Conservation (phyloP, 768 basidiomycete genomes). For the Tylopilus cervinicoccineus region DNA sequence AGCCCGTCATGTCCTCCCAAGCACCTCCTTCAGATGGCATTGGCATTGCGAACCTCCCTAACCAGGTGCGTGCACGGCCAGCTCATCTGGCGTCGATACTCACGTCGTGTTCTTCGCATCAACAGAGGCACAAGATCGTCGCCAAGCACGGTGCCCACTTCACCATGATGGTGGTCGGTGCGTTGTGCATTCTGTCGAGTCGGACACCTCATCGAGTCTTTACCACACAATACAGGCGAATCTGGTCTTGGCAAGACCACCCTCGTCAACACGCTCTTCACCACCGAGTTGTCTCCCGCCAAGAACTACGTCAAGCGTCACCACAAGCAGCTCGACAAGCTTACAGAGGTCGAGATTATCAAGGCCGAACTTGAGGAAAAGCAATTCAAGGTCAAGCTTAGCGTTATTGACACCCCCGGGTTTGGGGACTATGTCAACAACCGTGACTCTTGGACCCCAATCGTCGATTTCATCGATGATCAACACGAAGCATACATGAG, state of each 20-base stretch:
- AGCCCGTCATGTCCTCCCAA: slow-evolving; percentile 28
- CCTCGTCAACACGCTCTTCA: slow-evolving; percentile 98
- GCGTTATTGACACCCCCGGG: slow-evolving; percentile 97
- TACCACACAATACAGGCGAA: slow-evolving; percentile 57
- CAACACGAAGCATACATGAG: slow-evolving; percentile 95
- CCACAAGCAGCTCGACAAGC: slow-evolving; percentile 96
- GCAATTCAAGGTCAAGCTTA: slow-evolving; percentile 98
- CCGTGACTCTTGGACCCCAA: slow-evolving; percentile 96
- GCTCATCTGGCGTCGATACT: neutral
- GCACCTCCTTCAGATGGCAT: slow-evolving; percentile 63
- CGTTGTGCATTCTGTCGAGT: neutral
- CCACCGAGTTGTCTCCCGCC: slow-evolving; percentile 87
- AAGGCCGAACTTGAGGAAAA: slow-evolving; percentile 99
- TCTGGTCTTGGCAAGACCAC: slow-evolving; percentile 97
- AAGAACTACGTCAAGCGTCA: slow-evolving; percentile 90
- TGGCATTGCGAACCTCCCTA: slow-evolving; percentile 95
- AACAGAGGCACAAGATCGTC: slow-evolving; percentile 96
- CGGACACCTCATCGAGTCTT: neutral
- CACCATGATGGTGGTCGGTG: slow-evolving; percentile 99
- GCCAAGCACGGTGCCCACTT: slow-evolving; percentile 97
- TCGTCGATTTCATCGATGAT: slow-evolving; percentile 97
- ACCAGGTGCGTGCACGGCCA: slow-evolving; percentile 64
- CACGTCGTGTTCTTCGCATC: neutral
- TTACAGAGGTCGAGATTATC: slow-evolving; percentile 98
- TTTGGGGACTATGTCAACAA: slow-evolving; percentile 99